Base-by-base conservation (phyloP, 2,329 filamentous ascomycete species). In the Aspergillus proliferans region DNA sequence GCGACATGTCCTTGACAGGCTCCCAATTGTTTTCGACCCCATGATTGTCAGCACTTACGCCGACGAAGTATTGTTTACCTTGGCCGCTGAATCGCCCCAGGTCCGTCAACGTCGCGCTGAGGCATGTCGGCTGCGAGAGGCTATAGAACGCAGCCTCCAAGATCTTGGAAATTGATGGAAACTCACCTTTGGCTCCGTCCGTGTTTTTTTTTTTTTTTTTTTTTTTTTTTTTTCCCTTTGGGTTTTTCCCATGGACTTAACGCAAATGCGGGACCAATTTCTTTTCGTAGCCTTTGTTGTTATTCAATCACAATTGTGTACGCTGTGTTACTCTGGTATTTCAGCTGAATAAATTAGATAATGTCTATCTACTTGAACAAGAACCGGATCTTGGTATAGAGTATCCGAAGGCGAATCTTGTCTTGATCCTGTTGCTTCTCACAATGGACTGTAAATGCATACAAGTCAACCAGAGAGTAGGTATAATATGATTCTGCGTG, bases 1-100 rank as follows among this genome's bases (percentile, higher is more conserved):
- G 33, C 34, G 56, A 24, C 57, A 60, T 47, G 49, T 60, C 41
- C 33, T 58, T 4, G 43, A 33, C n/a, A 51, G 51, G n/a, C 33
- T 58, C 2, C 10, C 47, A 9, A 40, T 39, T 43, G 47, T 45
- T 14, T 49, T 52, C 19, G 24, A 41, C 18, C 47, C 47, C 1
- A 21, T 45, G 19, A 26, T 33, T 24, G 47, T 52, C 33, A 52
- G 47, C 38, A 34, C 26, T 7, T 51, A 46, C 22, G 22, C 22
- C 1, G 43, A 42, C 4, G 46, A 51, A 4, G 30, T 43, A 5
- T 15, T 51, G 15, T 4, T 28, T 19, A 6, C 14, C 9, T 22
- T 51, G 38, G 49, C 49, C 46, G 43, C 43, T 4, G 49, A 51
- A 26, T 46, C 49, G 2, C 10, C 28, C 3, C 22, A 46, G 10